Evolutionary conservation across 768 basidiomycete genomes (phyloP), one percentile per base, ranked within the genome.

Genomic region (Cytidiella melzeri): DNA sequence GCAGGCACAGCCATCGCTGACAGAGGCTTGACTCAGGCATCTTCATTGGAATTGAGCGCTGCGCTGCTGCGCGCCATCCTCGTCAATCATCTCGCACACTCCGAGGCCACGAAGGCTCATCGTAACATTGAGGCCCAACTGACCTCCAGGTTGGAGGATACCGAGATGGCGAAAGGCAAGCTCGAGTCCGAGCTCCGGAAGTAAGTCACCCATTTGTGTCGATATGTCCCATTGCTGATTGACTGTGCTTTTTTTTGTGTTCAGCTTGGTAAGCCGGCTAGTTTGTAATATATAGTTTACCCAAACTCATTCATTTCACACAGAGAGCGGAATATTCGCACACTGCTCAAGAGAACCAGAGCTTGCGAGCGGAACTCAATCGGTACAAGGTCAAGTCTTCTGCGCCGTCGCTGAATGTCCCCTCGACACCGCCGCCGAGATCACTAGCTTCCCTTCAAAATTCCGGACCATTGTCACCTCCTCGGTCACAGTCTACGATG

Each of bases 51-150:
- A 57, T 74, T 91, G 57, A 87, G 85, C 69, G 82, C 86, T 58
- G 81, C 83, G 43, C 78, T 91, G 43, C 73, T 91, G 62, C 81
- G 84, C 55, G 87, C 87, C 48, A 91, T 91, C 64, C 76, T 91
- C 50, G 77, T 85, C 70, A 91, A 91, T 61, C 84, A 89, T 64
- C 69, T 80, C 43, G 84, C 87, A 57, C 86, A 89, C 68, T 84
- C 83, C 28, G 88, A 91, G 62, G 79, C 80, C 52, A 81, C 75
- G 63, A 85, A 83, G 70, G 65, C 69, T 56, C 77, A 85, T 40
- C 87, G 83, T 66, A 69, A 64, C 50, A 67, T 75, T 47, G 87
- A 90, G 69, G 67, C 71, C 44, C 72, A 69, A 53, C 71, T 87
- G 61, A 83, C 77, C 69, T 69, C 71, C 57, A 80, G 80, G 67